These are phyloP conservation scores for Miamiensis avidus DNA, from an alignment of 169 alveolate species.

Conservation along the genomic window DNA sequence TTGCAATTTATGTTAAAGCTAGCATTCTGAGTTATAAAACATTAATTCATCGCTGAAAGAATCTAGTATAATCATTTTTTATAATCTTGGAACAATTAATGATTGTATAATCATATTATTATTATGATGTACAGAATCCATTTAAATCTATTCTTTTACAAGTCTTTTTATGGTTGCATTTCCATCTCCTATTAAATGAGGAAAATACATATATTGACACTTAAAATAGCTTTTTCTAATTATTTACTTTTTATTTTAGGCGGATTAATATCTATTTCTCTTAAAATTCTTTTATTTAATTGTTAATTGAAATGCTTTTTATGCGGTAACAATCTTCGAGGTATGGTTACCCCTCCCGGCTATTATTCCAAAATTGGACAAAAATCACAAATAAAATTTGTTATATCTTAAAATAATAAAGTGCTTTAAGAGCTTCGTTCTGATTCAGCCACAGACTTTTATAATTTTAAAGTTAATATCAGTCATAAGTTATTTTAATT, in stretches of 20 bases:
- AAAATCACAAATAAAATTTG: no score
- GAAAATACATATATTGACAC: background rate
- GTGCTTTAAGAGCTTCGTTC: no score
- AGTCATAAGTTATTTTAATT: no score
- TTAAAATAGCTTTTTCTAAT: no score
- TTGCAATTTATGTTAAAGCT: background rate
- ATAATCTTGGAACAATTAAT: background rate
- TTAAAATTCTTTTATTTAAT: no score
- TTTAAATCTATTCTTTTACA: background rate
- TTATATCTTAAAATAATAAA: no score
- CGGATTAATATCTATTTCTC: constrained; percentile 31
- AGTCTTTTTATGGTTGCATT: constrained; percentile 8
- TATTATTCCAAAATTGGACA: no score
- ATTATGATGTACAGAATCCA: constrained; percentile 19
- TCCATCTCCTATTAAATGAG: constrained; percentile 10
- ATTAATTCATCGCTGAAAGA: background rate
- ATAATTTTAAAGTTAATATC: no score
- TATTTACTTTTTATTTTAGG: constrained; percentile 6
- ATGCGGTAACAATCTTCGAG: no score
- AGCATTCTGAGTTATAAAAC: constrained; percentile 3
- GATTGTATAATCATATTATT: background rate
- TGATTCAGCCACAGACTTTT: no score
- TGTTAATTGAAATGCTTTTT: no score
- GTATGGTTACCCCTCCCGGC: no score
- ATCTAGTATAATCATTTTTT: constrained; percentile 16